Evolutionary conservation across 805 yeast species (phyloP).

Genomic region (Yarrowia alimentaria): DNA sequence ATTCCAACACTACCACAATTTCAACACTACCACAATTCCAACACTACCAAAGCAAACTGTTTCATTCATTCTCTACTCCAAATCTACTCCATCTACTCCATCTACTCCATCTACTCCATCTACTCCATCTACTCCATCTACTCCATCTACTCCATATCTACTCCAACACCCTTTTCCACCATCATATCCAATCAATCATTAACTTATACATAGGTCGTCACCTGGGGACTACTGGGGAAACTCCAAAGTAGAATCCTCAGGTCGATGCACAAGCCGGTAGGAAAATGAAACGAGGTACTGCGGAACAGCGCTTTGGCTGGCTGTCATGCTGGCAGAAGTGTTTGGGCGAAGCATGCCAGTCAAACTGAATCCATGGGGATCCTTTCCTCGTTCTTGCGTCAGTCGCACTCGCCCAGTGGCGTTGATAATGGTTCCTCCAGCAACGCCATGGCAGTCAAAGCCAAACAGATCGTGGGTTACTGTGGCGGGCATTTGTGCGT

Average conservation of each 20-base stretch:
- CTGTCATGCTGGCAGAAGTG: not conserved
- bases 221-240: not conserved
- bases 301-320: conserved; percentile 12
- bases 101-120: too few species aligned
- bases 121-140: too few species aligned
- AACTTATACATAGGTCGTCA: too few species aligned
- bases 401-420: conserved; percentile 41
- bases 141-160: too few species aligned
- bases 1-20: too few species aligned
- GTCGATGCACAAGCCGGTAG: conserved; percentile 41
- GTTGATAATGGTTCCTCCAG: conserved; percentile 37
- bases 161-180: too few species aligned
- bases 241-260: conserved; percentile 36
- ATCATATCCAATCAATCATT: too few species aligned
- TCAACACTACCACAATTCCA: too few species aligned
- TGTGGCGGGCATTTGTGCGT: conserved; percentile 38
- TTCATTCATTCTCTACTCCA: too few species aligned
- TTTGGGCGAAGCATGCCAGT: conserved; percentile 14
- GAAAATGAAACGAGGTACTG: conserved; percentile 34
- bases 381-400: conserved; percentile 38
- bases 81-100: too few species aligned
- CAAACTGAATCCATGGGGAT: conserved; percentile 39
- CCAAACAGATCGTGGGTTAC: conserved; percentile 41
- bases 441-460: conserved; percentile 43
- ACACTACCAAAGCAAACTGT: too few species aligned